Evolutionary conservation across 768 basidiomycete genomes (phyloP), one percentile per base, ranked within the genome.

Genomic region (Mycena rebaudengoi): DNA sequence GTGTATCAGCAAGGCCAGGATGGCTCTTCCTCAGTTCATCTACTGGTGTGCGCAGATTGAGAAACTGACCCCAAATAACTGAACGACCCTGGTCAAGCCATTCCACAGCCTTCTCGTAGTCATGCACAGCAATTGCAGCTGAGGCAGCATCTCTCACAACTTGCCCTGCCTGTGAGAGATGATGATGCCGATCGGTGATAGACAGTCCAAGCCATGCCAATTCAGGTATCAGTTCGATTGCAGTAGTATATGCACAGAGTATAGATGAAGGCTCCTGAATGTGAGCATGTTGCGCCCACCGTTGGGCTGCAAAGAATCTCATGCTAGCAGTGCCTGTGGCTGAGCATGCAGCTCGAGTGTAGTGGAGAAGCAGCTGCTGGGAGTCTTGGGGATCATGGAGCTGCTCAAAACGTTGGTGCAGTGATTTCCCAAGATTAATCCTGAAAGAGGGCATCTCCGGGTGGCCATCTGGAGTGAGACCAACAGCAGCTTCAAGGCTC

Each of bases 1-100:
- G 35, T 18, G 10, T 10, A 37, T 37, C 35, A 37, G 35, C 35
- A 37, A 37, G 35, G 18, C 35, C 35, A 37, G 35, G 35, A 18
- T 37, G 35, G 18, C 35, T 37, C 35, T 10, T 37, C 35, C 35
- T 37, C 35, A 37, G 35, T 37, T 37, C 35, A 37, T 37, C 35
- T 37, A 37, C 35, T 37, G 35, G 35, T 10, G 10, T 37, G 18
- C 35, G 35, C 35, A 37, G 35, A 37, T 37, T 18, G 18, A 37
- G 35, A 37, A 37, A 18, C 35, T 37, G 35, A 37, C 35, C 35
- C 35, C n/a, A n/a, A n/a, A n/a, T n/a, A n/a, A n/a, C n/a, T 25
- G 66, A 63, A 3, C 71, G 67, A n/a, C 71, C 71, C 43, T 71
- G 71, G 54, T 72, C 71, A 33, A 72, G 59, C 70, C 70, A 72